Conservation (phyloP, 2,329 filamentous ascomycete genomes). For the Endocalyx cinctus region DNA sequence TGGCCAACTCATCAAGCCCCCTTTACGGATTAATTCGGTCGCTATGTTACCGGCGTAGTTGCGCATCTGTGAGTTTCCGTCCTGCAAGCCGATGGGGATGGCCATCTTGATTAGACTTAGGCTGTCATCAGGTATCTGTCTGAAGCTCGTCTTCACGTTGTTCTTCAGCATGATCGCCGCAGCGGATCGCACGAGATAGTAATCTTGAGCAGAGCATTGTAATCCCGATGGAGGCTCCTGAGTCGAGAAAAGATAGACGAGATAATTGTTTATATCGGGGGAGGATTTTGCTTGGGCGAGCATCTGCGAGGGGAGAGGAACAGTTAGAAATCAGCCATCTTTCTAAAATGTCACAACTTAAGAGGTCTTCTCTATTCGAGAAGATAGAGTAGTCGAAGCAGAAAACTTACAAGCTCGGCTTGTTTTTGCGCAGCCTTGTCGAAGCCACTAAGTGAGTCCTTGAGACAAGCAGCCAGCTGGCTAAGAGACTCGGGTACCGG, state of each 20-base stretch:
- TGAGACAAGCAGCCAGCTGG: constrained; percentile 84
- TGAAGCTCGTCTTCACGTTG: constrained; percentile 73
- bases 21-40: constrained; percentile 81
- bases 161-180: constrained; percentile 96
- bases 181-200: constrained; percentile 76
- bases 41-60: constrained; percentile 90
- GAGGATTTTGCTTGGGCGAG: constrained; percentile 82
- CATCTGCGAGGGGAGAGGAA: constrained; percentile 57
- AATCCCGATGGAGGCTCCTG: constrained; percentile 57
- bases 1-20: constrained; percentile 86
- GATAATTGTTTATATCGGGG: constrained; percentile 95
- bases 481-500: constrained; percentile 79
- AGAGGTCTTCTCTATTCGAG: too few relatives aligned
- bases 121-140: constrained; percentile 68
- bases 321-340: too few relatives aligned
- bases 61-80: constrained; percentile 76
- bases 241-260: constrained; percentile 83
- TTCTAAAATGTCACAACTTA: too few relatives aligned
- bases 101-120: constrained; percentile 74
- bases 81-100: constrained; percentile 74
- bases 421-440: constrained; percentile 79
- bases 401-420: constrained; percentile 69
- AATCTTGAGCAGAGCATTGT: constrained; percentile 54
- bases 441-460: constrained; percentile 84
- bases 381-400: constrained; percentile 3